Base-by-base conservation (phyloP, 2,329 filamentous ascomycete genomes). In the Gremmenia infestans region DNA sequence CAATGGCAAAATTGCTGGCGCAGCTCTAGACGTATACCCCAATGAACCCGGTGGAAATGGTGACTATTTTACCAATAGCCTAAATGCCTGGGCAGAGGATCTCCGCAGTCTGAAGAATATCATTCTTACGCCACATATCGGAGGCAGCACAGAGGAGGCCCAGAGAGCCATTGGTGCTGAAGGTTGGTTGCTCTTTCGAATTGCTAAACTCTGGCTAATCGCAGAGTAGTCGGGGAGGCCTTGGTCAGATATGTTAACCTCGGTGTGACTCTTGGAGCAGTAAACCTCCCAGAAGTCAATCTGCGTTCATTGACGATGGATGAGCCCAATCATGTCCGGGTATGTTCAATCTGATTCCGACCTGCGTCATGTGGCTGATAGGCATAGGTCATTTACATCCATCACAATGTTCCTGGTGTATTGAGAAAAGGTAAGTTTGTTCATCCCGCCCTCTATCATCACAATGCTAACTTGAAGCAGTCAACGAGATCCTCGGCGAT, bases 81-180 rank as follows among this genome's bases (percentile, higher is more conserved):
- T 99, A 57, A 96, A 96, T 74, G 63, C 75, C 9, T 99, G 91
- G 90, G 87, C 85, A 28, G 86, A 92, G 68, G 92, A 97, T 59
- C 82, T 99, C 48, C 85, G 90, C 53, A 81, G 81, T 52, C 78
- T 97, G 58, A 94, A 87, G 75, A 99, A 99, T 76, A 79, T 99
- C 64, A 96, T 99, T 65, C 80, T 99, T 50, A 96, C 93, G 1
- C 94, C 94, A 22, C 94, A 99, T 72, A 97, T 99, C 69, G 94
- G 94, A 66, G 94, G 94, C 54, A 96, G 91, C 73, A 99, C 94
- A 0, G 94, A 99, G 74, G 94, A 99, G 75, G 94, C 94, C 5
- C 94, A 99, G 76, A 87, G 89, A 56, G 93, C 94, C 15, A 99
- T 99, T 71, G 94, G 94, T 65, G 81, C 95, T 45, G 94, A 99